A percentile compares a stretch with the other conserved stretches of the same genome.
These are phyloP conservation scores for Nitzschia sp. DNA, from an alignment of 108 stramenopile species.

Conservation along the genomic window DNA sequence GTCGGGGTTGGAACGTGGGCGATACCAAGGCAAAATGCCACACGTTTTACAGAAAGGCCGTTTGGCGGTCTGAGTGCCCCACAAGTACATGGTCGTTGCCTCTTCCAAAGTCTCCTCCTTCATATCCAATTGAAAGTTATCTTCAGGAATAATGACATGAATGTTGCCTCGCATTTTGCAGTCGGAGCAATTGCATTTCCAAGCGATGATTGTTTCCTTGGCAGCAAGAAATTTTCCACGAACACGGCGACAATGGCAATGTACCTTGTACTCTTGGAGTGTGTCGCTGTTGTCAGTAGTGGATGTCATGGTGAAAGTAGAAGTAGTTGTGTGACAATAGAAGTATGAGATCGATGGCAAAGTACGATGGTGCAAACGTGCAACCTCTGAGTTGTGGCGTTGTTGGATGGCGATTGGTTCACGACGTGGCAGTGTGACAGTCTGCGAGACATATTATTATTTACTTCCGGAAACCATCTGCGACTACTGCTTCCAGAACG, in stretches of 20 bases:
- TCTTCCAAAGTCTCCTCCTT: constrained; percentile 29
- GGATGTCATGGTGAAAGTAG: too few species aligned
- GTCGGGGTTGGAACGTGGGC: constrained; percentile 61
- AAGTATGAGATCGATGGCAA: too few species aligned
- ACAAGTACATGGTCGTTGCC: constrained; percentile 44
- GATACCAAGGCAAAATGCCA: constrained; percentile 58
- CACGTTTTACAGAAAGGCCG: constrained; percentile 51
- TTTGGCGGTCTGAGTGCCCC: constrained; percentile 47
- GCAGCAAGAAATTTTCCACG: constrained; percentile 29
- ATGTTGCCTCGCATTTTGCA: constrained; percentile 51
- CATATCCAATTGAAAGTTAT: constrained; percentile 28
- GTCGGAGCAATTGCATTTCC: constrained; percentile 62
- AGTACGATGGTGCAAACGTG: too few species aligned
- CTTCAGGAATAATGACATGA: constrained; percentile 44
- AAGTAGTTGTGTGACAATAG: too few species aligned
- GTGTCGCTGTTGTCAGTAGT: too few species aligned
- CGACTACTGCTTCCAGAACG: too few species aligned
- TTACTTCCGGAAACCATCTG: too few species aligned
- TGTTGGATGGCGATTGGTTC: too few species aligned
- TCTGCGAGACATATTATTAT: too few species aligned
- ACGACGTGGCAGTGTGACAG: too few species aligned
- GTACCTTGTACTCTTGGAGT: constrained; percentile 14
- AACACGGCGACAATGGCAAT: constrained; percentile 55
- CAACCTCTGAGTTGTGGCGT: too few species aligned
- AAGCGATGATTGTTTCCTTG: constrained; percentile 28